These are phyloP conservation scores for Pichia sp. DNA, from an alignment of 1,139 yeast species.

Conservation along the genomic window DNA sequence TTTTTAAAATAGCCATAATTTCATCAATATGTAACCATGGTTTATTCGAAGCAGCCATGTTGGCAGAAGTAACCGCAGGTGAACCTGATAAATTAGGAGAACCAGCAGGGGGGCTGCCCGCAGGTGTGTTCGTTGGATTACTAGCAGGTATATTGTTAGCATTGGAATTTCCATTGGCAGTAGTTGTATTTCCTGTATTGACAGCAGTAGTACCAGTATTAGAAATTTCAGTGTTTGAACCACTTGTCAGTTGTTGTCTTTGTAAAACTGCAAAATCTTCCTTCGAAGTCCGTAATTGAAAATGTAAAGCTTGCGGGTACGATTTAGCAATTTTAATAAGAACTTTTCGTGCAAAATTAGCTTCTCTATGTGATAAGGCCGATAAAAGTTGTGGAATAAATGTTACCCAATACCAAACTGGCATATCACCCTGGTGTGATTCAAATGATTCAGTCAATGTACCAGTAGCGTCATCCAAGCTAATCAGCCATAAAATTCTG, in stretches of 20 bases:
- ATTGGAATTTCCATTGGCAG: not conserved
- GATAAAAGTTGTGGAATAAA: slow-evolving; percentile 91
- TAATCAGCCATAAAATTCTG: slow-evolving; percentile 86
- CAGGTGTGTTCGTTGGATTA: slow-evolving; percentile 8
- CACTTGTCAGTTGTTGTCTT: slow-evolving; percentile 41
- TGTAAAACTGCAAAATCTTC: slow-evolving; percentile 90
- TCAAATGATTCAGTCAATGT: slow-evolving; percentile 84
- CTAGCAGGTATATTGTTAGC: too few species aligned
- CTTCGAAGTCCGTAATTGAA: slow-evolving; percentile 89
- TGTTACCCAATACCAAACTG: slow-evolving; percentile 99
- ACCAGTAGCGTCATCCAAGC: slow-evolving; percentile 82
- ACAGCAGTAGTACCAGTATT: slow-evolving; percentile 8
- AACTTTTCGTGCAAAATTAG: slow-evolving; percentile 78
- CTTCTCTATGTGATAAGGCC: slow-evolving; percentile 86
- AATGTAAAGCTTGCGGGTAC: slow-evolving; percentile 95
- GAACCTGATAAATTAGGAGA: slow-evolving; percentile 13
- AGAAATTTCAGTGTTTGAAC: slow-evolving; percentile 1
- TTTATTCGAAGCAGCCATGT: slow-evolving; percentile 32
- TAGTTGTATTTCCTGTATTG: slow-evolving; percentile 3
- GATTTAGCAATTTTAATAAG: slow-evolving; percentile 89
- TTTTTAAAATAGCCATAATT: slow-evolving; percentile 88
- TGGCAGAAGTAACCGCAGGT: slow-evolving; percentile 6
- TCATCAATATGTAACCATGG: slow-evolving; percentile 97
- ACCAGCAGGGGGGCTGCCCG: slow-evolving; percentile 14
- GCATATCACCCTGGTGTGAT: slow-evolving; percentile 89